phyloP scores from a whole-genome alignment of 2,329 filamentous ascomycete genomes.

The Allantophomopsis cytisporea region DNA sequence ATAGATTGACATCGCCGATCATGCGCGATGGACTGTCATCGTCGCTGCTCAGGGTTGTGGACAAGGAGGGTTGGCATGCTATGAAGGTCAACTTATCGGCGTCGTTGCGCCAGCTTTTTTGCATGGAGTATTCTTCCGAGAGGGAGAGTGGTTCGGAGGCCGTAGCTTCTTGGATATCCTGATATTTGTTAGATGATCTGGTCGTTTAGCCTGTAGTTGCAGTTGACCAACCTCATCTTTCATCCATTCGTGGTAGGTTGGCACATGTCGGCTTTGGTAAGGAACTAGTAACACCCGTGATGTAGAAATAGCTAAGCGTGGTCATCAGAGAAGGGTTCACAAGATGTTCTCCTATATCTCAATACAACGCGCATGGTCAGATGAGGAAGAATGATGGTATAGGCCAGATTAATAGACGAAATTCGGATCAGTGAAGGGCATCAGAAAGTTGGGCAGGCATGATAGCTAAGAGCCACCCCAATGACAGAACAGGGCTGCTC shows the following conservation, averaged over 20 bases:
- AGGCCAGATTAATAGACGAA: too few species aligned
- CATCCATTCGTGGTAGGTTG: slow-evolving; percentile 85
- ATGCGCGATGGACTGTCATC: slow-evolving; percentile 43
- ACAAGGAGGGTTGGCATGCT: slow-evolving; percentile 33
- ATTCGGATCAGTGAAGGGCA: too few species aligned
- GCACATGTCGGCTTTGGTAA: slow-evolving; percentile 71
- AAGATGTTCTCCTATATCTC: too few species aligned
- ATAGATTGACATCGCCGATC: slow-evolving; percentile 71
- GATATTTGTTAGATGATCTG: slow-evolving; percentile 2
- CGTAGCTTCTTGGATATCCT: slow-evolving; percentile 71
- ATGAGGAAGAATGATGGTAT: too few species aligned
- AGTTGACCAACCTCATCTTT: slow-evolving; percentile 25
- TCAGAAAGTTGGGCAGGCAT: too few species aligned
- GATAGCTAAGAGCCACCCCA: too few species aligned
- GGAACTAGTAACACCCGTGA: slow-evolving; percentile 63
- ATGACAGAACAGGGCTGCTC: too few species aligned
- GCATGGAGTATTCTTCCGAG: slow-evolving; percentile 79
- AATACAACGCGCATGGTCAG: too few species aligned
- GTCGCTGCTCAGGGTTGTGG: not conserved
- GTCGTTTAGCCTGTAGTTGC: not conserved
- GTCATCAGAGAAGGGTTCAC: too few species aligned
- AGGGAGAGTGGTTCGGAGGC: slow-evolving; percentile 76
- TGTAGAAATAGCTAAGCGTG: slow-evolving; percentile 48
- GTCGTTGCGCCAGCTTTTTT: slow-evolving; percentile 71
- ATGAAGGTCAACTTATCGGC: slow-evolving; percentile 90